Percentiles rank a stretch among this genome's conserved stretches.
phyloP scores from a whole-genome alignment of 129 eudicot genomes.

The Chrysanthemum seticuspe region DNA sequence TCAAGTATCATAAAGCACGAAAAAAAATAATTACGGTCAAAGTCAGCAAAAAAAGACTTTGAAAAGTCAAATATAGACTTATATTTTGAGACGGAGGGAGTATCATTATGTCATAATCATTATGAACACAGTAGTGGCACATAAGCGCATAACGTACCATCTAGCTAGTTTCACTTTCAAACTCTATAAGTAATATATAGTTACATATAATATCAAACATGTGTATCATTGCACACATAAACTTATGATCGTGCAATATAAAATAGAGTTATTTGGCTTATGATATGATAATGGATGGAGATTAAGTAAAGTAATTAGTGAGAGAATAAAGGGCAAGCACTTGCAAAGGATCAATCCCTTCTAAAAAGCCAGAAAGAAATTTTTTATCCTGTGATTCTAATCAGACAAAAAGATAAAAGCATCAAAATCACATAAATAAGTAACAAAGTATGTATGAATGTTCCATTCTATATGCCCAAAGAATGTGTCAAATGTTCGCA shows the following conservation, averaged over 20 bases:
- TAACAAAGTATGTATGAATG: conserved; percentile 10
- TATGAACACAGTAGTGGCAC: too few species aligned
- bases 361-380: conserved; percentile 18
- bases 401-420: background rate
- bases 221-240: background rate
- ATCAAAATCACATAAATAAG: background rate
- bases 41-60: too few species aligned
- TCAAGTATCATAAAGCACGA: too few species aligned
- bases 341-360: conserved; percentile 30
- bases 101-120: too few species aligned
- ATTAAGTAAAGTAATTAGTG: conserved; percentile 22
- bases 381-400: conserved; percentile 20
- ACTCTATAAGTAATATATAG: too few species aligned
- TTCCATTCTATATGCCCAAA: conserved; percentile 25
- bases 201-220: background rate
- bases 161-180: too few species aligned
- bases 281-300: conserved; percentile 7
- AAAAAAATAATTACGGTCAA: too few species aligned
- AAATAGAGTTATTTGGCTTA: background rate
- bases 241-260: background rate
- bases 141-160: too few species aligned
- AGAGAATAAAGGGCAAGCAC: conserved; percentile 33
- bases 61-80: too few species aligned
- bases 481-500: conserved; percentile 23
- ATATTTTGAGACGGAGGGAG: too few species aligned